These are phyloP conservation scores for Penicillium sp. DNA, from an alignment of 2,329 filamentous ascomycete genomes.

Conservation along the genomic window DNA sequence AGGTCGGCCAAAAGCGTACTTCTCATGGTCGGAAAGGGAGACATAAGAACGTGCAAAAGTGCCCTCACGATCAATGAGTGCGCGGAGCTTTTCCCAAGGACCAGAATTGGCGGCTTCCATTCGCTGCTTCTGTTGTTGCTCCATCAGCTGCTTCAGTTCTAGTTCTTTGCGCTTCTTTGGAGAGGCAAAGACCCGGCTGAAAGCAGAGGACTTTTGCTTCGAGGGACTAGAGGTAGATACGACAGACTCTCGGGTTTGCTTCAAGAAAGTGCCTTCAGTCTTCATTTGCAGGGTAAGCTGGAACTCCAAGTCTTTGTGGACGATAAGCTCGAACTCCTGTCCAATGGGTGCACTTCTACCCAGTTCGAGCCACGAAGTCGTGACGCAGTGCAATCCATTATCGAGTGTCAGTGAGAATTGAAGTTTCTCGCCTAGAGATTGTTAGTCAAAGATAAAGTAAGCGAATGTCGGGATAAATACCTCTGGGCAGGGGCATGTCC, in stretches of 20 bases:
- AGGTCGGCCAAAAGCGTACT: conserved; percentile 80
- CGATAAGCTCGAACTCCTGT: conserved; percentile 96
- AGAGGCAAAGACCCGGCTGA: conserved; percentile 87
- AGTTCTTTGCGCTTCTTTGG: conserved; percentile 96
- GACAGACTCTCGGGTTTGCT: conserved; percentile 35
- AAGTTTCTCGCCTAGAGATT: conserved; percentile 69
- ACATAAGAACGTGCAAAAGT: conserved; percentile 94
- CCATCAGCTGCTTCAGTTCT: conserved; percentile 77
- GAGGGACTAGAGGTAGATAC: conserved; percentile 52
- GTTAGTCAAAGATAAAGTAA: neutral
- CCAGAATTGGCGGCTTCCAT: conserved; percentile 51
- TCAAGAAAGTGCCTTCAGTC: conserved; percentile 71
- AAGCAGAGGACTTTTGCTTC: conserved; percentile 79
- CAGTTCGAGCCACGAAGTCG: conserved; percentile 90
- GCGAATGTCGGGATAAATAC: conserved; percentile 52
- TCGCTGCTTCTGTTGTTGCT: conserved; percentile 71
- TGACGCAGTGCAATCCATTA: conserved; percentile 96
- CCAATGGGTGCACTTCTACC: conserved; percentile 90
- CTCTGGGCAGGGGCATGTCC: conserved; percentile 83
- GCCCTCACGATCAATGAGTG: conserved; percentile 82
- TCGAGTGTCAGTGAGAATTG: conserved; percentile 98
- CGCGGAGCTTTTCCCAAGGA: conserved; percentile 80
- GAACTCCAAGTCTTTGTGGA: conserved; percentile 97
- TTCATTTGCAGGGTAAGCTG: conserved; percentile 96
- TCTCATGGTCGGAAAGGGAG: conserved; percentile 87